Evolutionary conservation across 352 stramenopile species (phyloP), one percentile per base, ranked within the genome.

Genomic region (Globisporangium cederbergense): DNA sequence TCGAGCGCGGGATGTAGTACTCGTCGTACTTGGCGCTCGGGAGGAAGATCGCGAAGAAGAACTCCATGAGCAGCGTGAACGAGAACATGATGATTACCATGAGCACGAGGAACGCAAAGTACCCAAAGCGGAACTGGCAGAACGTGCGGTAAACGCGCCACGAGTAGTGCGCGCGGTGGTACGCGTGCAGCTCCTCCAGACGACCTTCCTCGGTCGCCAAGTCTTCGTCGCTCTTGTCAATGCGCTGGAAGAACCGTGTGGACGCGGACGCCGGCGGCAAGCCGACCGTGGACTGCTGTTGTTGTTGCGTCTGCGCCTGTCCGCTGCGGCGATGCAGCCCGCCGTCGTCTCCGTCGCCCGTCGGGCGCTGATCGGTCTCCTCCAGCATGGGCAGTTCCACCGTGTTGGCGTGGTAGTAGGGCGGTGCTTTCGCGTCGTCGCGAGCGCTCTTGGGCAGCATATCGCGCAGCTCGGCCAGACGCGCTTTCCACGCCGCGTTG

Each of bases 61-160:
- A 83, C 71, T 91, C 84, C 84, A 93, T 93, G 50, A 93, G 70
- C 58, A 89, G 60, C 67, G 82, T 90, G 66, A 93, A 91, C 14
- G 84, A 93, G 68, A 91, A 89, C 73, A 93, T 90, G 69, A 93
- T 64, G 69, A 93, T 79, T 51, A 89, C 72, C 83, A 93, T 90
- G 50, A 90, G 68, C 63, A 91, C 83, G n/a, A 93, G 69, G 62
- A 93, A 93, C 36, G 84, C 77, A 42, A 93, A 47, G 67, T 93
- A 93, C 51, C 79, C 79, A 38, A 91, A 90, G 59, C 83, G 80
- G 51, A 91, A 79, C 68, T 90, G 82, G 69, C 84, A 93, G 51
- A 86, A 38, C 47, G 76, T 86, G 64, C 84, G 79, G 64, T 90
- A 91, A 65, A 86, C 76, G n/a, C 77, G 75, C 83, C 81, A 92